Conservation (phyloP, 2,329 filamentous ascomycete genomes). For the Alternaria rosae region DNA sequence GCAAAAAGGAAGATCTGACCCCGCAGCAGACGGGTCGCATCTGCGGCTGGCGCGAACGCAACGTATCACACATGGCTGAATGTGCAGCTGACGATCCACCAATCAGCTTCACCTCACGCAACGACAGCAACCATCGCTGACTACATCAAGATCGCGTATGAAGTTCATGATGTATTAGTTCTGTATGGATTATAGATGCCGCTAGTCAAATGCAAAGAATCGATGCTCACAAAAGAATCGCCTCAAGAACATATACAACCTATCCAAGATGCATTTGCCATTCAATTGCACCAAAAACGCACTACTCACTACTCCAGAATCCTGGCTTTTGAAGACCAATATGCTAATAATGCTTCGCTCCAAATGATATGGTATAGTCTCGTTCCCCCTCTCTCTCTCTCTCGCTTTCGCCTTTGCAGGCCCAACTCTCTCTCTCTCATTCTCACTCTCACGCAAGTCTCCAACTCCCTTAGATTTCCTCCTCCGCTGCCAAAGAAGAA, state of each 20-base stretch:
- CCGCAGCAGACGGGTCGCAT: not conserved
- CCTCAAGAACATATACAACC: not conserved
- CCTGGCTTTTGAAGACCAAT: slow-evolving; percentile 5
- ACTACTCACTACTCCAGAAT: slow-evolving; percentile 20
- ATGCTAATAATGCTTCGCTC: slow-evolving; percentile 30
- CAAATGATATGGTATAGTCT: slow-evolving; percentile 43
- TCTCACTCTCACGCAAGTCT: slow-evolving; percentile 14
- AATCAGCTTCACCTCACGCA: not conserved
- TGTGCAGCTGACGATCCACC: not conserved
- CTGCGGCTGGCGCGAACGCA: not conserved
- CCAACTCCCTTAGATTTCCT: slow-evolving; percentile 35
- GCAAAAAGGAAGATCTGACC: not conserved
- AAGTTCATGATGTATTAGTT: not conserved
- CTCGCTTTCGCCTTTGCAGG: slow-evolving; percentile 1
- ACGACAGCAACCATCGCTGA: not conserved
- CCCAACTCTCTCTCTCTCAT: slow-evolving; percentile 9
- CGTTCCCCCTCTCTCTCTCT: slow-evolving; percentile 2
- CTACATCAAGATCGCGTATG: not conserved
- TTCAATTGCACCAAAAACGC: slow-evolving; percentile 26
- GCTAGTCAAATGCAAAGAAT: not conserved
- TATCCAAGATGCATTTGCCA: slow-evolving; percentile 13
- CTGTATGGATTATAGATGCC: not conserved
- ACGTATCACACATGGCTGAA: not conserved
- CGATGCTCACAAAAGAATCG: not conserved
- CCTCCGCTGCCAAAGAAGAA: slow-evolving; percentile 26